Base-by-base conservation (phyloP, 1,284 basidiomycete species). In the Bondarzewia mesenterica region DNA sequence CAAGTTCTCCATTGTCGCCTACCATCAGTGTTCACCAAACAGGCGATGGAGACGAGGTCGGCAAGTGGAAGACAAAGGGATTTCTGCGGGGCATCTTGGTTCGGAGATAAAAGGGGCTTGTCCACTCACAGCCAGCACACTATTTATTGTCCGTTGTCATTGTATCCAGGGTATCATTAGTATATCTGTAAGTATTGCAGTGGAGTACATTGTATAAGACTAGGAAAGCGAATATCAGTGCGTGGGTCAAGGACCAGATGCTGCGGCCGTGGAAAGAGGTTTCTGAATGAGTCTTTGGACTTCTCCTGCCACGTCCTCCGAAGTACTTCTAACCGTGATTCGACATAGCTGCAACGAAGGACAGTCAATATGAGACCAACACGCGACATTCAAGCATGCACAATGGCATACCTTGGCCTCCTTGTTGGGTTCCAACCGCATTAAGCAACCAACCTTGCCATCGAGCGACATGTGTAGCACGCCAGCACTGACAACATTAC, bases 361-460 rank as follows among this genome's bases (percentile, higher is more conserved):
- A 40, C 16, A 46, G 35, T 46, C 42, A 42, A 44, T 45, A 36
- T 43, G 15, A 20, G 15, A 12, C 14, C 16, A 41, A 20, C 20
- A 37, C 8, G 8, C 15, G n/a, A n/a, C n/a, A n/a, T n/a, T n/a
- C 7, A 10, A 25, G 20, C 18, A 39, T 12, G 12, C n/a, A 20
- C 7, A 25, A 37, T 27, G 35, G 57, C 74, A 50, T 61, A 90
- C 91, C 77, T 95, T 95, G 15, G 93, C 94, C 52, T 94, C 91
- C 48, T 80, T 78, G 69, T 98, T 99, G 1, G 96, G 96, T 66
- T 99, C 96, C 42, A 97, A 64, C 48, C 96, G 78, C 57, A 97
- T 69, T 56, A 99, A 69, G 61, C 95, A 97, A 2, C 95, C 96
- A 27, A 99, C 91, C 68, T 98, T 98, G 18, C 95, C 95, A 6